phyloP scores from a whole-genome alignment of 345 rosid species.

The Atalantia buxifolia region DNA sequence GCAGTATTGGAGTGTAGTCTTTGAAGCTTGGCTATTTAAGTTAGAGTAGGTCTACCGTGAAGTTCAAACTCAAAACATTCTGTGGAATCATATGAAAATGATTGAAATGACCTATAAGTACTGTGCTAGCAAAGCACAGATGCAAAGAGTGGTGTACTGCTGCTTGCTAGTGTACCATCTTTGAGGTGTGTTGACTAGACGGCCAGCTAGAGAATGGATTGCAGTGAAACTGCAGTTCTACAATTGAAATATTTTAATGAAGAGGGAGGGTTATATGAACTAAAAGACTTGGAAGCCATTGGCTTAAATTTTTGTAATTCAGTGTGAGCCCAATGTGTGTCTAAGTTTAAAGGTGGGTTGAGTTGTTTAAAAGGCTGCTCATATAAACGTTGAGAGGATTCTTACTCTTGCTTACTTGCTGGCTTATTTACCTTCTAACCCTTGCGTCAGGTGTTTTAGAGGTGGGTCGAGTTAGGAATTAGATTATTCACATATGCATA shows the following conservation, averaged over 20 bases:
- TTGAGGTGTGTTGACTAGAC: not conserved
- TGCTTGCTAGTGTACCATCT: not conserved
- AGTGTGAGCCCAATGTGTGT: no score
- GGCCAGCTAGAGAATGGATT: no score
- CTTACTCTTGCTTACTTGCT: not conserved
- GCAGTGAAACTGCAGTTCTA: not conserved
- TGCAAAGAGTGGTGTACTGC: not conserved
- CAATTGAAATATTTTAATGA: not conserved
- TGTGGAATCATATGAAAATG: not conserved
- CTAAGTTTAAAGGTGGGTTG: no score
- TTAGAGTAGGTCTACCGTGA: not conserved
- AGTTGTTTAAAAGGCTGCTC: no score
- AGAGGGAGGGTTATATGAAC: not conserved
- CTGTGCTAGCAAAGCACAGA: not conserved
- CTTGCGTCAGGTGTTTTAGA: not conserved
- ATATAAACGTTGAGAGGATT: not conserved
- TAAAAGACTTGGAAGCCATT: not conserved
- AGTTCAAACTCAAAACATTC: not conserved
- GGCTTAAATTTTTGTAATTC: not conserved
- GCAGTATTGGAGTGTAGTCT: not conserved
- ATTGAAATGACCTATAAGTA: not conserved
- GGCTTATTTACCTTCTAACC: not conserved
- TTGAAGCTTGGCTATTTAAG: not conserved
- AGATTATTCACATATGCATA: not conserved
- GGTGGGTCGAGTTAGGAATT: not conserved